These are phyloP conservation scores for Candida succiphila DNA, from an alignment of 805 yeast genomes.

Conservation along the genomic window DNA sequence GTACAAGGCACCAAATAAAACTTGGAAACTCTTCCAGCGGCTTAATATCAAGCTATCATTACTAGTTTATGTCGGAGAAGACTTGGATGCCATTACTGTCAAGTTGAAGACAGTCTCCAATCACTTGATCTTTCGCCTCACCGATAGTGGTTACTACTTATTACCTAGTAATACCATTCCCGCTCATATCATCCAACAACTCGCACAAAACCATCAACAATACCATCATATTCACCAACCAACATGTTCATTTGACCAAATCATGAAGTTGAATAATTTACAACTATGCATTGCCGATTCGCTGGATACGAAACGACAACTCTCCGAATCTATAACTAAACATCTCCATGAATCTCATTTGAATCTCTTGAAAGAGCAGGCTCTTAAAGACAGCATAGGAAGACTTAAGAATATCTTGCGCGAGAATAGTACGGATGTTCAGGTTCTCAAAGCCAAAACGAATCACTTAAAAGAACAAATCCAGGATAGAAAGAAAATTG, in stretches of 20 bases:
- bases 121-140: constrained; percentile 16
- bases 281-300: constrained; percentile 27
- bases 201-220: constrained; percentile 4
- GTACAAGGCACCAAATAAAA: constrained; percentile 2
- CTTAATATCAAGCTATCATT: constrained; percentile 19
- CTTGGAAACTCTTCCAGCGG: constrained; percentile 17
- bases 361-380: background rate
- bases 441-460: background rate
- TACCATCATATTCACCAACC: constrained; percentile 1
- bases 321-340: constrained; percentile 5
- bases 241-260: constrained; percentile 28
- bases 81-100: constrained; percentile 10
- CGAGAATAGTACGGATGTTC: background rate
- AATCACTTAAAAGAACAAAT: background rate
- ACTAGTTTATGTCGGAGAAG: constrained; percentile 22
- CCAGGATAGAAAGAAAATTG: background rate
- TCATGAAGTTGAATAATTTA: constrained; percentile 30
- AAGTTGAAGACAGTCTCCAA: constrained; percentile 12
- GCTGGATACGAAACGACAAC: constrained; percentile 1
- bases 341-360: constrained; percentile 3
- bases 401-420: constrained; percentile 1
- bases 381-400: background rate
- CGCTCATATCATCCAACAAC: constrained; percentile 3
- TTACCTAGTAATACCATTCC: constrained; percentile 8
- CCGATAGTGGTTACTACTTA: constrained; percentile 23